These are phyloP conservation scores for Angomonas ambiguus DNA, from an alignment of 208 protist genomes.

Conservation along the genomic window DNA sequence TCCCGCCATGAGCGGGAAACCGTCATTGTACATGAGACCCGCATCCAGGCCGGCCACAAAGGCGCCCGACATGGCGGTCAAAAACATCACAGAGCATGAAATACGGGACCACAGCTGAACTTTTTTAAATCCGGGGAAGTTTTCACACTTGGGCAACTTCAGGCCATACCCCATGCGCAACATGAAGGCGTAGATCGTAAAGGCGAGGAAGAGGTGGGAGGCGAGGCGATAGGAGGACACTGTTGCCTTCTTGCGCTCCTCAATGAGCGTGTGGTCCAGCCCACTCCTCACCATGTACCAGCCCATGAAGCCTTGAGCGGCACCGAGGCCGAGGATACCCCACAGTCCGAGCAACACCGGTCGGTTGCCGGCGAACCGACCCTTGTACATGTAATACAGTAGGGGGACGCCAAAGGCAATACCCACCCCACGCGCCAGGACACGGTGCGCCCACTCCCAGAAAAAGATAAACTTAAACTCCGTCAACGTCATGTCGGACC, in stretches of 20 bases:
- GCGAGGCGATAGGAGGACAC: slow-evolving; percentile 90
- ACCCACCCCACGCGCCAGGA: slow-evolving; percentile 90
- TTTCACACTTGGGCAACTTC: slow-evolving; percentile 34
- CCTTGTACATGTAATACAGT: slow-evolving; percentile 76
- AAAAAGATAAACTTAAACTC: slow-evolving; percentile 98
- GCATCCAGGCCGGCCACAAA: slow-evolving; percentile 90
- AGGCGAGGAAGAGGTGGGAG: slow-evolving; percentile 92
- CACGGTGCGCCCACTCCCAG: slow-evolving; percentile 95
- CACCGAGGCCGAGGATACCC: slow-evolving; percentile 60
- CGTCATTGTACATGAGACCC: slow-evolving; percentile 88
- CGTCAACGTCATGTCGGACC: slow-evolving; percentile 89
- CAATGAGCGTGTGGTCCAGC: slow-evolving; percentile 81
- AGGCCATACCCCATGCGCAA: slow-evolving; percentile 74
- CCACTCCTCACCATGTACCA: slow-evolving; percentile 98
- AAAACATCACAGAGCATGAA: slow-evolving; percentile 64
- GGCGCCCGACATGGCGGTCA: slow-evolving; percentile 80
- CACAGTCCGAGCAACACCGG: slow-evolving; percentile 41
- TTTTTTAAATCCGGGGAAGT: slow-evolving; percentile 31
- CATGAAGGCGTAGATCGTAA: slow-evolving; percentile 91
- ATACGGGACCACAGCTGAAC: slow-evolving; percentile 54
- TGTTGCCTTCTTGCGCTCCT: slow-evolving; percentile 69
- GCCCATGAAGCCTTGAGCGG: slow-evolving; percentile 91
- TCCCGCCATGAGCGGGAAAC: slow-evolving; percentile 85
- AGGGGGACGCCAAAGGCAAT: slow-evolving; percentile 88
- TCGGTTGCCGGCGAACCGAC: slow-evolving; percentile 45